These are phyloP conservation scores for Vickermania ingenoplastis DNA, from an alignment of 208 protist genomes.

Conservation along the genomic window DNA sequence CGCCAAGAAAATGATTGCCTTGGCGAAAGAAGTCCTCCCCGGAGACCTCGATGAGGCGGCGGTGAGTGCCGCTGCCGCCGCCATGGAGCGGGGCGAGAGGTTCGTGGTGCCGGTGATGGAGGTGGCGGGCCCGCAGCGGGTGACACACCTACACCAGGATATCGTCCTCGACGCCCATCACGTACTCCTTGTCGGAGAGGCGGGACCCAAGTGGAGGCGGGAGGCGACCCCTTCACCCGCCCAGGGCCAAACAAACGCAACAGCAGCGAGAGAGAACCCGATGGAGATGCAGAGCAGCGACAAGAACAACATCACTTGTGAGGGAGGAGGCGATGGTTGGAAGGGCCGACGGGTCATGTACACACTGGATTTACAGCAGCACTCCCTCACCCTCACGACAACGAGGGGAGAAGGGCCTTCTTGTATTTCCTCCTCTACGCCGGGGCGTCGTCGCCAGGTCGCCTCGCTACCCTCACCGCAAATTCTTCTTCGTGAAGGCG, in stretches of 20 bases:
- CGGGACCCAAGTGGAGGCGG: neutral
- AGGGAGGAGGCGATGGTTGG: neutral
- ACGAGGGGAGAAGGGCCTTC: neutral
- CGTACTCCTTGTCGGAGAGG: neutral
- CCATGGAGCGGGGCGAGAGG: too few relatives aligned
- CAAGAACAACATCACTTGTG: too few relatives aligned
- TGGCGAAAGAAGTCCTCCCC: too few relatives aligned
- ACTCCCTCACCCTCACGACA: conserved; percentile 46
- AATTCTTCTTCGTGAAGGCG: conserved; percentile 66
- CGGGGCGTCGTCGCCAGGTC: too few relatives aligned
- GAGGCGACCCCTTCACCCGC: neutral
- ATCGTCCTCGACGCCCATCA: neutral
- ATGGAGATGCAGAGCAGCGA: neutral
- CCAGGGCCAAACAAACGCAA: neutral
- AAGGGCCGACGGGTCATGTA: conserved; percentile 13
- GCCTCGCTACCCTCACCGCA: conserved; percentile 26
- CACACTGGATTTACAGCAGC: conserved; percentile 55
- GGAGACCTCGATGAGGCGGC: too few relatives aligned
- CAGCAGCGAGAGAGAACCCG: neutral
- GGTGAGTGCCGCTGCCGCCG: too few relatives aligned
- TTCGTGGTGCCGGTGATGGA: conserved; percentile 16
- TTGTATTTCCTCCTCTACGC: neutral
- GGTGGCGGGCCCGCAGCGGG: conserved; percentile 4
- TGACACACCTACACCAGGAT: neutral
- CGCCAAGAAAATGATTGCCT: too few relatives aligned